Evolutionary conservation across 1,139 yeast species (phyloP).

Genomic region (Taphrina betulina): DNA sequence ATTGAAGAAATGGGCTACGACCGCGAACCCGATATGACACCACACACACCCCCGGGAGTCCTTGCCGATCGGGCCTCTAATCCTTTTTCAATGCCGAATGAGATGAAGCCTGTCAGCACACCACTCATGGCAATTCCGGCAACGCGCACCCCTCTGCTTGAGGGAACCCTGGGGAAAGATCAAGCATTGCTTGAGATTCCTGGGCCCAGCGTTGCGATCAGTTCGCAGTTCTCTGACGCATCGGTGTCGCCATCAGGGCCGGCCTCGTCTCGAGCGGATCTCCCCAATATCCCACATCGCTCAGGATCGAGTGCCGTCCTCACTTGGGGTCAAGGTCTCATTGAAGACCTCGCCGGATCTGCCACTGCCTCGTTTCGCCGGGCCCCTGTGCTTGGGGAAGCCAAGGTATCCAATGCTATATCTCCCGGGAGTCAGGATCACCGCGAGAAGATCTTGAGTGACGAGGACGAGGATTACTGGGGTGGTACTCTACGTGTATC

Average conservation of each 20-base stretch:
- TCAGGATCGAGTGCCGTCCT: not conserved
- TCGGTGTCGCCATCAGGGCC: too few species aligned
- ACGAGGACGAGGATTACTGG: slow-evolving; percentile 18
- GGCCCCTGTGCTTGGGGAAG: too few species aligned
- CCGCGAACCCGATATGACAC: too few species aligned
- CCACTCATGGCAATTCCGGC: slow-evolving; percentile 71
- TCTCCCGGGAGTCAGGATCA: too few species aligned
- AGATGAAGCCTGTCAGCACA: slow-evolving; percentile 31
- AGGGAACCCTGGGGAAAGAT: not conserved
- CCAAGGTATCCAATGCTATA: too few species aligned
- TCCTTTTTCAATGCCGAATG: slow-evolving; percentile 15
- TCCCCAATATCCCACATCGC: not conserved
- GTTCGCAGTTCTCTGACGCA: not conserved
- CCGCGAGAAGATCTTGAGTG: not conserved
- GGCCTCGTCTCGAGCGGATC: too few species aligned
- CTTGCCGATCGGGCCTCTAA: not conserved
- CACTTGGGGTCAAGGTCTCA: not conserved
- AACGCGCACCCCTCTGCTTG: slow-evolving; percentile 44
- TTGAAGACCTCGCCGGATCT: not conserved
- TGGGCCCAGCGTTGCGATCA: not conserved
- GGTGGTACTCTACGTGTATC: slow-evolving; percentile 3
- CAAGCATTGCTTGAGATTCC: slow-evolving; percentile 2
- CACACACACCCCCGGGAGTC: too few species aligned
- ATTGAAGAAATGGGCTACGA: too few species aligned
- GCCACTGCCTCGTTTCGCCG: too few species aligned